Base-by-base conservation (phyloP, 148 eudicot species). In the Simmondsia chinensis region DNA sequence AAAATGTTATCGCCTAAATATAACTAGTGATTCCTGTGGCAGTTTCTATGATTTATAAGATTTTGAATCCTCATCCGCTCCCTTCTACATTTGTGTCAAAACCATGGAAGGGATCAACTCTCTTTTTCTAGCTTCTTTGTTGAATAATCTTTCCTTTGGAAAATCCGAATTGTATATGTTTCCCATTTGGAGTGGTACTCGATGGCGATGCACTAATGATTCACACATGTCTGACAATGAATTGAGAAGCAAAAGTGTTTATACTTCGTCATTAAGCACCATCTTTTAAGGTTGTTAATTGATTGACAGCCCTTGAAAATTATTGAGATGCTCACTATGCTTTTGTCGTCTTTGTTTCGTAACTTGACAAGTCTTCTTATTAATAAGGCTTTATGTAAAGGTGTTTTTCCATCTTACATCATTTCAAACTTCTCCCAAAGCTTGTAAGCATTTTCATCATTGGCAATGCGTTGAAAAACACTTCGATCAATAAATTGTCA, bases 371-470 rank as follows among this genome's bases (percentile, higher is more conserved):
- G 18, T 0, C 24, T 25, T 28, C 43, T 27, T 7, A 55, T 7
- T 9, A 15, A 3, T 10, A 14, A 47, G 4, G 37, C 8, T 38
- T 29, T 53, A 34, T 38, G 36, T 5, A 25, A 12, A 1, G 28
- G 8, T 11, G 15, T 49, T 11, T 29, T 38, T 22, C 32, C 33
- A 20, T 33, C 3, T 10, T 26, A 34, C 18, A 46, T 15, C 1
- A 33, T 37, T 17, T 43, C 63, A 0, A 48, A 17, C 9, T 50
- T 49, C 2, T 15, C 37, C 52, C 42, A 64, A n/a, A 64, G 16
- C 3, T 9, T 19, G 8, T 17, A 19, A 19, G 53, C 57, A 49
- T 63, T 25, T 2, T 26, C 37, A 11, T 47, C 22, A 5, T 10
- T 18, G 4, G 41, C 15, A 4, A 50, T 17, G 22, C 50, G 41